These are phyloP conservation scores for Neostapfia colusana DNA, from an alignment of 176 grass and related monocot species.

Conservation along the genomic window DNA sequence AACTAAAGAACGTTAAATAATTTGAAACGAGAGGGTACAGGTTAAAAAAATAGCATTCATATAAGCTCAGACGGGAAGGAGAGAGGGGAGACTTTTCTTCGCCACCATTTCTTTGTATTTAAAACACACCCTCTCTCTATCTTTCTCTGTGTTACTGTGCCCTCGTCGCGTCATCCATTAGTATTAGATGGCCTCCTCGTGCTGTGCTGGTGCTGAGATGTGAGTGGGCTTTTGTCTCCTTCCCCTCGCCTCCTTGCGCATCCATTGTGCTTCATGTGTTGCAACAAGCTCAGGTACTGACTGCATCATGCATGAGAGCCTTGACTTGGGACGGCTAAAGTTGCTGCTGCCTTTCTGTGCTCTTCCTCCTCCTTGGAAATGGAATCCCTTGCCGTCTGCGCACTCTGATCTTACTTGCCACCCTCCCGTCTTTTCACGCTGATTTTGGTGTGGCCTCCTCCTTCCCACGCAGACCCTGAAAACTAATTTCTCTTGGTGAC, in stretches of 20 bases:
- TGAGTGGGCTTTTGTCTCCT: conserved; percentile 25
- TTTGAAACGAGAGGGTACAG: too few relatives aligned
- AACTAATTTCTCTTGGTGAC: background rate
- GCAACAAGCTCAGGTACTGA: background rate
- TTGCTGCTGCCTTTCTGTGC: background rate
- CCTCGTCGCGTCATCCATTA: conserved; percentile 36
- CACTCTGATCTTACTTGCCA: conserved; percentile 1
- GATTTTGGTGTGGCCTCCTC: conserved; percentile 9
- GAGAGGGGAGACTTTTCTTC: conserved; percentile 27
- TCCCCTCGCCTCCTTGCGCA: background rate
- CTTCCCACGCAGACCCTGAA: background rate
- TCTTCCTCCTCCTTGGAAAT: conserved; percentile 2
- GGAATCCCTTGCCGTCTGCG: conserved; percentile 17
- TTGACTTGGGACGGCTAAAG: background rate
- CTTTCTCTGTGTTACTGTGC: background rate
- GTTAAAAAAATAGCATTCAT: too few relatives aligned
- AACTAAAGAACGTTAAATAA: too few relatives aligned
- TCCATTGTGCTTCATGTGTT: conserved; percentile 13
- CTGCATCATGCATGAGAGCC: background rate
- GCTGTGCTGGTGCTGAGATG: conserved; percentile 22
- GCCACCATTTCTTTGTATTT: conserved; percentile 23
- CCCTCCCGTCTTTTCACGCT: conserved; percentile 26
- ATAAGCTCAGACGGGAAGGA: background rate
- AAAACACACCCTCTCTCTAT: background rate
- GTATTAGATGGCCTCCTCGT: conserved; percentile 34